Evolutionary conservation across 2,329 filamentous ascomycete genomes (phyloP), one percentile per base, ranked within the genome.

Genomic region (Huntiella bhutanensis): DNA sequence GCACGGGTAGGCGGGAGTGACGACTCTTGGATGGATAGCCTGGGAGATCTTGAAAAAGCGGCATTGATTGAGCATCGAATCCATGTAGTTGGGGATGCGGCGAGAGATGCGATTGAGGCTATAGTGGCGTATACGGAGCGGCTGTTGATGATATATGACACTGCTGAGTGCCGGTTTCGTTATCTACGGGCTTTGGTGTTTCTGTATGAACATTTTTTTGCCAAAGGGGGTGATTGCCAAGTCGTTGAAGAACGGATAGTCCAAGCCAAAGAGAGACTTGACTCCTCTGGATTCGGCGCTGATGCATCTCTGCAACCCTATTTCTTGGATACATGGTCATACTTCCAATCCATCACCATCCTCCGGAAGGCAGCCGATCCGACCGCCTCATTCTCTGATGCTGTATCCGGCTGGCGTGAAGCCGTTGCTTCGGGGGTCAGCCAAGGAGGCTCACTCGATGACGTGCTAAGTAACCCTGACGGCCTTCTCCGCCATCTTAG

Each of bases 31-130:
- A 69, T 68, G 1, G 67, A 67, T 47, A 63, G 70, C 38, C 56
- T 77, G 5, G 59, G 65, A 0, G 71, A 68, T 39, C 52, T 57
- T 4, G 71, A 72, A 57, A 71, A 69, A 49, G 68, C 67, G 6
- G 71, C 73, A 2, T 69, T 74, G 1, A 61, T 80, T 13, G 75
- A 81, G 52, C 70, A 80, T 53, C 63, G 48, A 6, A 43, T 50
- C 8, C 45, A 50, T 17, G 28, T 50, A 28, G 38, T 43, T 3
- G 32, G 60, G 5, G 54, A 56, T 2, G 58, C 57, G 5, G 57
- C 55, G 4, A 50, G 53, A 17, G 55, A 58, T 22, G 60, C 59
- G 3, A 55, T 64, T 17, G 61, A 61, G 6, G 57, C 70, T 12
- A 60, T 66, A 4, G 65, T 71, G 43, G 58, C 67, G 2, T 63